These are phyloP conservation scores for Suhomyces vadensis DNA, from an alignment of 805 yeast genomes.

Conservation along the genomic window DNA sequence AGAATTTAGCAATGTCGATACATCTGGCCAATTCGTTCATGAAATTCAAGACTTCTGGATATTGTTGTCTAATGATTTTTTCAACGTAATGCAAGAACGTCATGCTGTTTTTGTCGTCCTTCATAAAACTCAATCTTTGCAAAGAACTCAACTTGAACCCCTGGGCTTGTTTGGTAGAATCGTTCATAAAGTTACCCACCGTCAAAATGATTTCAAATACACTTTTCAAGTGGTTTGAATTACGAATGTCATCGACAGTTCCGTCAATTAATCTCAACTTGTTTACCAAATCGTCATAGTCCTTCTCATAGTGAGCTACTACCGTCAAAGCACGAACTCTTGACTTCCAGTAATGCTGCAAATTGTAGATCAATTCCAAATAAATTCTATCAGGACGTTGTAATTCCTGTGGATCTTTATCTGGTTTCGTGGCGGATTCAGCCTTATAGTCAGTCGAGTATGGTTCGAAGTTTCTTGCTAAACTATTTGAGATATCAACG, in stretches of 20 bases:
- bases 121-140: conserved; percentile 68
- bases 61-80: conserved; percentile 60
- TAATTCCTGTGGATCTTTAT: conserved; percentile 55
- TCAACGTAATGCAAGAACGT: conserved; percentile 78
- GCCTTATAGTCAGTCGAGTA: conserved; percentile 54
- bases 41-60: conserved; percentile 63
- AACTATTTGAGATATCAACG: conserved; percentile 55
- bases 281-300: conserved; percentile 58
- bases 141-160: conserved; percentile 73
- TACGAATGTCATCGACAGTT: conserved; percentile 53
- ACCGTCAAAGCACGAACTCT: conserved; percentile 64
- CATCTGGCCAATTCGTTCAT: conserved; percentile 59
- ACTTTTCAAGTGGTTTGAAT: conserved; percentile 54
- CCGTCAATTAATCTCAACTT: conserved; percentile 61
- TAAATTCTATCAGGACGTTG: conserved; percentile 72
- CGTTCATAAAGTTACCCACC: conserved; percentile 81
- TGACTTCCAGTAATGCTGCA: conserved; percentile 70
- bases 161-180: conserved; percentile 60
- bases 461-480: conserved; percentile 61
- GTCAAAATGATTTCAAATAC: conserved; percentile 67
- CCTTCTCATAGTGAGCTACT: conserved; percentile 59
- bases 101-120: conserved; percentile 66
- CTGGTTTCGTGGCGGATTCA: conserved; percentile 39
- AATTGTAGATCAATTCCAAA: conserved; percentile 64
- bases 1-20: conserved; percentile 55